Conservation (phyloP, 768 basidiomycete genomes). For the Mycena rosella region DNA sequence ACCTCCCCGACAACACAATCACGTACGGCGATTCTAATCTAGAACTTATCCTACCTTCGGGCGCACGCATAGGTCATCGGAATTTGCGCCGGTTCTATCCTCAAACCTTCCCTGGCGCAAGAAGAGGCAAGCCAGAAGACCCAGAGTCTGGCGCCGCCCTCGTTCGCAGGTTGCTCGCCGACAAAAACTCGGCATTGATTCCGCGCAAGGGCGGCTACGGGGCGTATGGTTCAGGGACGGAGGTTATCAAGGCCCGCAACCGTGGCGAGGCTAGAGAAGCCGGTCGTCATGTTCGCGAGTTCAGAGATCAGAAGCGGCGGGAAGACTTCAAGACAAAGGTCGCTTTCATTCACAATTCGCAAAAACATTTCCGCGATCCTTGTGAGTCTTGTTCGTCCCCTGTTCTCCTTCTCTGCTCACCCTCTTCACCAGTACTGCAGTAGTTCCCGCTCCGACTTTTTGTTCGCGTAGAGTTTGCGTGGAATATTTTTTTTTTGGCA, state of each 20-base stretch:
- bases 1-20: constrained; percentile 65
- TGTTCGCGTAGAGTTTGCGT: constrained; percentile 1
- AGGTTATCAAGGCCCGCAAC: constrained; percentile 92
- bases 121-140: constrained; percentile 62
- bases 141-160: constrained; percentile 81
- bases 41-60: constrained; percentile 94
- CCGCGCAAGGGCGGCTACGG: constrained; percentile 90
- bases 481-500: constrained; percentile 34
- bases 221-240: constrained; percentile 83
- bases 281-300: constrained; percentile 86
- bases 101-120: constrained; percentile 75
- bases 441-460: constrained; percentile 23
- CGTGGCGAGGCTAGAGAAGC: constrained; percentile 96
- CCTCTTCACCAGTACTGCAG: constrained; percentile 46
- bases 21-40: constrained; percentile 84
- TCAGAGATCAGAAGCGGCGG: constrained; percentile 81
- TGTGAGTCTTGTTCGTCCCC: constrained; percentile 54
- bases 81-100: constrained; percentile 88
- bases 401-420: constrained; percentile 24
- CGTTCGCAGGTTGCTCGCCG: constrained; percentile 81
- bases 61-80: constrained; percentile 92
- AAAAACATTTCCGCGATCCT: constrained; percentile 91
- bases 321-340: constrained; percentile 91
- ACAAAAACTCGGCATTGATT: constrained; percentile 88
- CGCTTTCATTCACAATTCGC: constrained; percentile 83